Evolutionary conservation across 75 land plant species (phyloP).

Genomic region (Larix kaempferi): DNA sequence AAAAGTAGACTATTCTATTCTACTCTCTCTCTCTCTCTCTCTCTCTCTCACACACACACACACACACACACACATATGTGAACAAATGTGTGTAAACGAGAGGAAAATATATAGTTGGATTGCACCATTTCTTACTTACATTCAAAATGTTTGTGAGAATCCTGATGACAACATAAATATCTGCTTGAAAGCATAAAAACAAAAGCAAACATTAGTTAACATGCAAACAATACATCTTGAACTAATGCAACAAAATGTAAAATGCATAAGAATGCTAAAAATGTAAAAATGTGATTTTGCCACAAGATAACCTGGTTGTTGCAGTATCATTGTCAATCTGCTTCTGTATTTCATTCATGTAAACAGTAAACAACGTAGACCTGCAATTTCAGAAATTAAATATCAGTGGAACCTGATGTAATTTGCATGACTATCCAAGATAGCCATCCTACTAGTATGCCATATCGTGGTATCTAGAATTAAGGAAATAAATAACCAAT

Average conservation of each 20-base stretch:
- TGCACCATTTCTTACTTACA: neutral
- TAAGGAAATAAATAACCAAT: too few relatives aligned
- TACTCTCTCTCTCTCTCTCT: neutral
- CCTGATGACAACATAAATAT: neutral
- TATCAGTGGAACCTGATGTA: neutral
- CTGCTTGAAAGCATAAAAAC: neutral
- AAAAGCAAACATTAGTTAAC: neutral
- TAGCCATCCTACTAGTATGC: neutral
- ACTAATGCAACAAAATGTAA: neutral
- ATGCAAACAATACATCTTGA: neutral
- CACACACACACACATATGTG: neutral
- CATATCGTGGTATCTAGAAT: neutral
- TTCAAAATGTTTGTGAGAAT: conserved; percentile 1
- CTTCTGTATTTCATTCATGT: conserved; percentile 4
- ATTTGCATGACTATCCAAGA: neutral
- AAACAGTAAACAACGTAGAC: conserved; percentile 1
- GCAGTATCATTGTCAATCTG: neutral
- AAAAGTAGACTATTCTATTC: neutral
- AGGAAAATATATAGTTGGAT: neutral
- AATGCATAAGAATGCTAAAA: neutral
- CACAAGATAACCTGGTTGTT: neutral
- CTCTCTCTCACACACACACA: neutral
- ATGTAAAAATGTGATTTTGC: neutral
- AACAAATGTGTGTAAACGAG: neutral
- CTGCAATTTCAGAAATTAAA: conserved; percentile 3